Percentiles rank a stretch among this genome's conserved stretches.
These are phyloP conservation scores for Euphrasia arctica DNA, from an alignment of 305 asterid genomes.

Conservation along the genomic window DNA sequence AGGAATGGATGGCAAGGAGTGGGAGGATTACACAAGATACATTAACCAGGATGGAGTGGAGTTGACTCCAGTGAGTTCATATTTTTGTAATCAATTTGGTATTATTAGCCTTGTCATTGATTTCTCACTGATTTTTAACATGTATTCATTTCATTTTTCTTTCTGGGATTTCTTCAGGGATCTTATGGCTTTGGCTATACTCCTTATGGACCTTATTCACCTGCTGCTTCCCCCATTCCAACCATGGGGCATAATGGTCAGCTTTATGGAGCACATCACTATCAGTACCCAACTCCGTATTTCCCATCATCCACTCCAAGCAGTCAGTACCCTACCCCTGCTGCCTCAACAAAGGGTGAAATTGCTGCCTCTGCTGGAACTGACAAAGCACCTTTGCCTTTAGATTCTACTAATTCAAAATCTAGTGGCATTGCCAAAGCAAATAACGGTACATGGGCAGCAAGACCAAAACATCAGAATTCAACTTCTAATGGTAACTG, in stretches of 20 bases:
- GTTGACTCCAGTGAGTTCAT: constrained; percentile 44
- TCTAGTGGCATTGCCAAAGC: constrained; percentile 48
- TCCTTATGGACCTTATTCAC: constrained; percentile 63
- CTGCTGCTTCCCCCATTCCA: constrained; percentile 60
- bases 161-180: constrained; percentile 34
- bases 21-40: constrained; percentile 60
- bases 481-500: constrained; percentile 43
- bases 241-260: constrained; percentile 69
- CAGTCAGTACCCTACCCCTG: constrained; percentile 36
- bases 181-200: constrained; percentile 54
- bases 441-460: constrained; percentile 30
- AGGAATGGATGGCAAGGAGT: constrained; percentile 55
- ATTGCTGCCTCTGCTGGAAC: constrained; percentile 42
- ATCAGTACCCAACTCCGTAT: constrained; percentile 63
- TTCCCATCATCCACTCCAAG: constrained; percentile 47
- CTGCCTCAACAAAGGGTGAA: constrained; percentile 49
- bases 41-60: constrained; percentile 55
- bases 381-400: constrained; percentile 44
- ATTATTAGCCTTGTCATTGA: neutral
- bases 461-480: constrained; percentile 40
- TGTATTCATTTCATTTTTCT: neutral
- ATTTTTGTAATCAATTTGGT: neutral
- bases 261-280: constrained; percentile 70
- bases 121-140: neutral
- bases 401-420: constrained; percentile 51